phyloP scores from a whole-genome alignment of 2,329 filamentous ascomycete genomes.

The Trichoderma sp. region DNA sequence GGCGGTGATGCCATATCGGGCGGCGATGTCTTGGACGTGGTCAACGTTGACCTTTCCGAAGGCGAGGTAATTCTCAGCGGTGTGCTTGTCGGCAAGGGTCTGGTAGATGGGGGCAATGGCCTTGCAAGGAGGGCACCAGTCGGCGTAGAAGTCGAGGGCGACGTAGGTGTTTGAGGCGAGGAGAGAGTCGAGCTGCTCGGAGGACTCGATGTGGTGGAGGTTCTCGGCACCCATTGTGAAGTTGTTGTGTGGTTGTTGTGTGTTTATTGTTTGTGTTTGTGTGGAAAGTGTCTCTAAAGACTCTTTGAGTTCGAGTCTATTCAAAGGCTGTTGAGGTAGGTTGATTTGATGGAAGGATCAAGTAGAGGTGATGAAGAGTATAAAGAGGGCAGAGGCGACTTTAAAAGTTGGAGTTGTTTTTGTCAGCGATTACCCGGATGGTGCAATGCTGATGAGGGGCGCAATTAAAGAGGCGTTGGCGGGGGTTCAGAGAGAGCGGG shows the following conservation, averaged over 20 bases:
- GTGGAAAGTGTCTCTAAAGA: too few species aligned
- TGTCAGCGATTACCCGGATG: neutral
- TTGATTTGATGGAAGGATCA: neutral
- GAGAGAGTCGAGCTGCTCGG: conserved; percentile 37
- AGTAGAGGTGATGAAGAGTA: neutral
- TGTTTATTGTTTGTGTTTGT: neutral
- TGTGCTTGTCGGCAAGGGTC: conserved; percentile 29
- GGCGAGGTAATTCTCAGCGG: conserved; percentile 51
- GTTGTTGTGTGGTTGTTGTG: neutral
- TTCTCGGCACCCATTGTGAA: conserved; percentile 13
- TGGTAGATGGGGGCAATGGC: conserved; percentile 46
- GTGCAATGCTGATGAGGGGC: conserved; percentile 1
- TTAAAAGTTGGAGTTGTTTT: neutral
- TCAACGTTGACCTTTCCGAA: conserved; percentile 95
- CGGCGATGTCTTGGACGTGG: conserved; percentile 68
- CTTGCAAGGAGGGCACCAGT: conserved; percentile 52
- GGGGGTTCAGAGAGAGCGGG: neutral
- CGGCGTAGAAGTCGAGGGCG: conserved; percentile 49
- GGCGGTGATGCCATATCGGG: conserved; percentile 74
- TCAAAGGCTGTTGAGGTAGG: neutral
- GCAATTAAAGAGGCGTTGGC: neutral
- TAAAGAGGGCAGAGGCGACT: neutral
- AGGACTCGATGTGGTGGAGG: conserved; percentile 32
- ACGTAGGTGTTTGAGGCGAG: conserved; percentile 41
- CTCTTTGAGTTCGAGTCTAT: too few species aligned